Conservation (phyloP, 176 grass and related monocot species). For the Triticum dicoccoides region DNA sequence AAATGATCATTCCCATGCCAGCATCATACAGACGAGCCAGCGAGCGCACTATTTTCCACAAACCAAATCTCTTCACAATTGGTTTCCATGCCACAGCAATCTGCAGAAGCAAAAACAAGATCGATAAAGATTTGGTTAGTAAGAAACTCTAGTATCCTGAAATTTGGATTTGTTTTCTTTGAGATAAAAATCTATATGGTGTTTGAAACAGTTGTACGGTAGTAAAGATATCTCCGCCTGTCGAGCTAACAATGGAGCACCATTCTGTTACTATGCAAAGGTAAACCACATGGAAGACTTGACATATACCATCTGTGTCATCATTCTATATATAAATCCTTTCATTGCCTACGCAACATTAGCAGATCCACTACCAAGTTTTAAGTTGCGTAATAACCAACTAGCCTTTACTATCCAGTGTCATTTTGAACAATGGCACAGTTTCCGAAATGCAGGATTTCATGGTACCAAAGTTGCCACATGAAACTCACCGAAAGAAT, state of each 20-base stretch:
- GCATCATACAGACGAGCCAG: conserved; percentile 74
- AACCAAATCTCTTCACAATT: conserved; percentile 47
- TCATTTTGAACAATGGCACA: neutral
- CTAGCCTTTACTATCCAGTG: neutral
- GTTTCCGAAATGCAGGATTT: neutral
- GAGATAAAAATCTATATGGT: neutral
- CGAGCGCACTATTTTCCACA: conserved; percentile 66
- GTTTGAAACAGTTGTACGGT: neutral
- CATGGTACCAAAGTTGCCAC: neutral
- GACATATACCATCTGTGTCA: neutral
- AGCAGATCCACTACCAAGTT: neutral
- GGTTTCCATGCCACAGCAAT: conserved; percentile 83
- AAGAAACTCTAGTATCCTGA: neutral
- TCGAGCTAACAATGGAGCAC: neutral
- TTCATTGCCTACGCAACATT: conserved; percentile 1
- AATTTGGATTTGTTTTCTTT: neutral
- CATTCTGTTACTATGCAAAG: neutral
- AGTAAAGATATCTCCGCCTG: neutral
- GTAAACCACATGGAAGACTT: neutral
- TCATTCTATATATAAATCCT: neutral
- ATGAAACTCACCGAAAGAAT: conserved; percentile 72
- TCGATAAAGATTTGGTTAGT: neutral
- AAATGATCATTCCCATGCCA: conserved; percentile 70
- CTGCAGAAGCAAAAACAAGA: conserved; percentile 33
- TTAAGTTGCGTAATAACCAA: neutral